phyloP scores from a whole-genome alignment of 2,329 filamentous ascomycete species.

The Sporothrix pseudoabietina region DNA sequence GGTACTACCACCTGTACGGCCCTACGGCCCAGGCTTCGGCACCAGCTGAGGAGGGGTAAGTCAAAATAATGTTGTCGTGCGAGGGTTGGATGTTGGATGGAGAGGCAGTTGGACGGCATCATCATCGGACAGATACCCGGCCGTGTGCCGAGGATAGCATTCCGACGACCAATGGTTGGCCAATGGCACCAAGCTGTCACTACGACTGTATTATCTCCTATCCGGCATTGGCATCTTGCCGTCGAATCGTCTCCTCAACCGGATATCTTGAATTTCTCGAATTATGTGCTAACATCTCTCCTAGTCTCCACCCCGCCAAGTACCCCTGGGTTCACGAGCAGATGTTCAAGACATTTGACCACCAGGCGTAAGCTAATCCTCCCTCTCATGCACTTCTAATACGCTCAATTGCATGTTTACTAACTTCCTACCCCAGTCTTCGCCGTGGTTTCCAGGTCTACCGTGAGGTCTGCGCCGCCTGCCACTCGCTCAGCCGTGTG shows the following conservation, averaged over 20 bases:
- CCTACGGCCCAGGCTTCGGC: constrained; percentile 85
- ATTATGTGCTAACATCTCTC: constrained; percentile 1
- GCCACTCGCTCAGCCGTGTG: constrained; percentile 93
- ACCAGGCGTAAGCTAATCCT: constrained; percentile 75
- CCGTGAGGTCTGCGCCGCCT: constrained; percentile 95
- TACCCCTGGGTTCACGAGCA: constrained; percentile 97
- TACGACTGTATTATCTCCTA: constrained; percentile 37
- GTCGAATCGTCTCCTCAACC: background rate
- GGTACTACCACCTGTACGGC: constrained; percentile 97
- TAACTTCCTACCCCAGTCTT: constrained; percentile 60
- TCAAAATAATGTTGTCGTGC: constrained; percentile 38
- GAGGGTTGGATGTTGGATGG: background rate
- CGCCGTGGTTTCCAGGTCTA: constrained; percentile 99
- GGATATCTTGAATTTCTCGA: background rate
- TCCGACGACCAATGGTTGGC: background rate
- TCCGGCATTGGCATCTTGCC: constrained; percentile 30
- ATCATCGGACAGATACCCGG: background rate
- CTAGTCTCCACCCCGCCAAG: constrained; percentile 82
- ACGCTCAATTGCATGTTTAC: background rate
- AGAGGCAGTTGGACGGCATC: background rate
- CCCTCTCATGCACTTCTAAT: constrained; percentile 51
- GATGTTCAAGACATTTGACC: constrained; percentile 94
- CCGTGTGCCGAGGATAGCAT: background rate
- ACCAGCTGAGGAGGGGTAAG: constrained; percentile 97
- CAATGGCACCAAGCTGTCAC: background rate